phyloP scores from a whole-genome alignment of 805 yeast species.

The Jamesozyma spencerorum region DNA sequence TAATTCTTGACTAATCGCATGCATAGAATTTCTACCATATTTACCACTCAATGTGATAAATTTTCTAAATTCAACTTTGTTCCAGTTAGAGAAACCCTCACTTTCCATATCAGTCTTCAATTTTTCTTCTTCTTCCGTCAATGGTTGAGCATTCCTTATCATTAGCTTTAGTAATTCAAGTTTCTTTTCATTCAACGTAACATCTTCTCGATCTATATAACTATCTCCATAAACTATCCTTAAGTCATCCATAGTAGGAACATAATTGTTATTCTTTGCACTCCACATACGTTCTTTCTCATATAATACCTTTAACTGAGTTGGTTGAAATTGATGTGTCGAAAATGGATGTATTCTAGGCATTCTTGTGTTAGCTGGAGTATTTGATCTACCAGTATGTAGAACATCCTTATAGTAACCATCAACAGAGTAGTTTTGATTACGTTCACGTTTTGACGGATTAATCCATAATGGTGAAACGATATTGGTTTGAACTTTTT shows the following conservation, averaged over 20 bases:
- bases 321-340: slow-evolving; percentile 87
- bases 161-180: slow-evolving; percentile 58
- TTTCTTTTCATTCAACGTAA: slow-evolving; percentile 37
- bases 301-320: slow-evolving; percentile 62
- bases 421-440: slow-evolving; percentile 80
- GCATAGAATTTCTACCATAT: slow-evolving; percentile 69
- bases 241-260: slow-evolving; percentile 52
- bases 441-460: slow-evolving; percentile 77
- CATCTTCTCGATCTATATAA: slow-evolving; percentile 31
- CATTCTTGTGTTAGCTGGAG: slow-evolving; percentile 58
- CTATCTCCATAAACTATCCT: slow-evolving; percentile 31
- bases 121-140: slow-evolving; percentile 73
- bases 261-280: slow-evolving; percentile 59
- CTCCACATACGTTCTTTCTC: slow-evolving; percentile 74
- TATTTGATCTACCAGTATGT: slow-evolving; percentile 51
- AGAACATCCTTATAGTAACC: slow-evolving; percentile 76
- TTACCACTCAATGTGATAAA: slow-evolving; percentile 67
- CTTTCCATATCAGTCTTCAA: slow-evolving; percentile 48
- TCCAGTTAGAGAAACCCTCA: slow-evolving; percentile 76
- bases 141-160: slow-evolving; percentile 65
- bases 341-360: slow-evolving; percentile 77
- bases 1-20: slow-evolving; percentile 66
- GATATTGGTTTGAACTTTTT: slow-evolving; percentile 42
- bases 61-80: slow-evolving; percentile 76
- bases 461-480: slow-evolving; percentile 65